Base-by-base conservation (phyloP, 2,329 filamentous ascomycete genomes). In the Venturia aucupariae region DNA sequence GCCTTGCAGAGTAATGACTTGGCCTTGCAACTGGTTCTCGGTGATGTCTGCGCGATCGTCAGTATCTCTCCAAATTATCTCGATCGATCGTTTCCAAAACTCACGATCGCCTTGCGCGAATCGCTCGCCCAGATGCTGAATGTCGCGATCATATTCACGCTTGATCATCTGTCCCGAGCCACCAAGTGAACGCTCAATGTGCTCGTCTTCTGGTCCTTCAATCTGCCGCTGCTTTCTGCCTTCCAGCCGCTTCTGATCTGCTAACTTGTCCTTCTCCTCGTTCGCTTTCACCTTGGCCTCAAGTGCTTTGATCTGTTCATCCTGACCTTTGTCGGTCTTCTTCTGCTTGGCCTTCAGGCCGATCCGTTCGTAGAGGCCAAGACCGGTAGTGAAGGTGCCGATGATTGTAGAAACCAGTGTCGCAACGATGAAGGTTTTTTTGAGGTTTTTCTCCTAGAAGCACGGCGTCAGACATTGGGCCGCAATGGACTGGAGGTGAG, bases 341-440 rank as follows among this genome's bases (percentile, higher is more conserved):
- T 72, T 70, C 65, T 77, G 73, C 60, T 74, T 71, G 42, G 70
- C 69, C 64, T 72, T 74, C 38, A 74, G 71, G 41, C 71, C 68
- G 10, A 78, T 70, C 38, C 75, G 74, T 64, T 79, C 76, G 68
- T 75, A 75, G 22, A 79, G 70, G n/a, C 75, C 74, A 69, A 77
- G 74, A 39, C 75, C 75, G n/a, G 76, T 75, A 3, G 75, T 76
- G 67, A 79, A 78, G 19, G 76, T 78, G 55, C 76, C 76, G 63
- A 79, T 72, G 17, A 79, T 71, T n/a, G 77, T 79, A 2, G 75
- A 76, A 35, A 76, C 75, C 15, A 79, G 68, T 17, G 76, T 79
- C 22, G 77, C 77, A 65, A 78, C 72, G 42, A 79, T 78, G 71
- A 78, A 79, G 27, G 74, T 76, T 76, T 78, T 77, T 75, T 63